These are phyloP conservation scores for Magnaporthales sp. DNA, from an alignment of 2,329 filamentous ascomycete species.

Conservation along the genomic window DNA sequence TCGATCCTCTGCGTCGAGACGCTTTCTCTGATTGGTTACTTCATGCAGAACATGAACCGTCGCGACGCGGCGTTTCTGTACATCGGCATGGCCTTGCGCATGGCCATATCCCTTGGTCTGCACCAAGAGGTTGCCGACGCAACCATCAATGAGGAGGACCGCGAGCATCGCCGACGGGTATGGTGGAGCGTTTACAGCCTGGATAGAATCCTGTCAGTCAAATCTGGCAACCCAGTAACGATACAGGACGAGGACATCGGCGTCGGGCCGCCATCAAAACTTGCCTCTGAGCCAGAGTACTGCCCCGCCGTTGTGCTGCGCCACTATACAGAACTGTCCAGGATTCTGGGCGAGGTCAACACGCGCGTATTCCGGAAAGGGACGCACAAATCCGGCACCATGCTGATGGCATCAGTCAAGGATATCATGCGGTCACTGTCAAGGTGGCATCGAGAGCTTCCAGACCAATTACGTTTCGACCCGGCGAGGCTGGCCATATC, in stretches of 20 bases:
- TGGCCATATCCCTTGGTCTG: constrained; percentile 48
- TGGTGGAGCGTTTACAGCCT: constrained; percentile 51
- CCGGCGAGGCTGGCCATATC: constrained; percentile 30
- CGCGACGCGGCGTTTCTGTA: constrained; percentile 39
- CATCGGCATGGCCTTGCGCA: constrained; percentile 44
- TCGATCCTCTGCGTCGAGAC: constrained; percentile 47
- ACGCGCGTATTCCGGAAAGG: constrained; percentile 39
- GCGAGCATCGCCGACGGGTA: constrained; percentile 40
- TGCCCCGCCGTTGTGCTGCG: constrained; percentile 38
- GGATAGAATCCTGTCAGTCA: constrained; percentile 42
- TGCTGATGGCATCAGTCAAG: constrained; percentile 39
- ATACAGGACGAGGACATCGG: constrained; percentile 46
- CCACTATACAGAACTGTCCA: constrained; percentile 43
- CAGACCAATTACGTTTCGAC: constrained; percentile 37
- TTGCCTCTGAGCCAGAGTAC: constrained; percentile 27
- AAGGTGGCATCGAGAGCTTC: constrained; percentile 39
- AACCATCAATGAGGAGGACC: constrained; percentile 16
- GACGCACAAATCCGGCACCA: constrained; percentile 32
- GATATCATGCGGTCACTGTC: constrained; percentile 39
- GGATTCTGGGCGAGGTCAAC: constrained; percentile 39
- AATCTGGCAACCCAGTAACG: constrained; percentile 44
- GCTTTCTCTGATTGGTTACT: constrained; percentile 44
- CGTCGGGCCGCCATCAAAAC: constrained; percentile 25
- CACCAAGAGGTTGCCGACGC: constrained; percentile 37
- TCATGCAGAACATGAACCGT: constrained; percentile 39